Evolutionary conservation across 2,329 filamentous ascomycete genomes (phyloP), one percentile per base, ranked within the genome.

Genomic region (Fusarium xylarioides): DNA sequence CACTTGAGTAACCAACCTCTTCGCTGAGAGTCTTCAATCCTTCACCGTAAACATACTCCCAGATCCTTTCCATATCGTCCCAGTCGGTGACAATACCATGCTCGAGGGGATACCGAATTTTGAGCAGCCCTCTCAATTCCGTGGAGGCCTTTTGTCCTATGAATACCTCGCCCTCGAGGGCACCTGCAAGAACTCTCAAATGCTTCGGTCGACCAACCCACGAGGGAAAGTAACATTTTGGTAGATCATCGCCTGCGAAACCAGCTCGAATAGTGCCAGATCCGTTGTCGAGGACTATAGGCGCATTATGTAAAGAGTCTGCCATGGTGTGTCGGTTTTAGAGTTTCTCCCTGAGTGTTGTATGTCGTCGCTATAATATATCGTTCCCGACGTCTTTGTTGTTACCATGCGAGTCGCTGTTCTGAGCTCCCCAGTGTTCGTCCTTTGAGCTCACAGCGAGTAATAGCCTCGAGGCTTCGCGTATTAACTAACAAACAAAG

Each of bases 21-120:
- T 99, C 96, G 83, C 95, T 98, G 80, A 98, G 88, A 55, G 95
- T 97, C 86, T 98, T 98, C 78, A 99, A 83, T 73, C 97, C 96
- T 80, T 98, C 95, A 65, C 93, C 93, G 82, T 98, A 99, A 59
- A 99, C 95, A 80, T 97, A 96, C 79, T 97, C 93, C 96, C 96
- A 99, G 84, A 99, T 99, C 85, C 94, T 91, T 86, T 99, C 96
- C 96, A 99, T 99, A 81, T 99, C 96, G 81, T 98, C 96, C 96
- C 96, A 99, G 83, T 99, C 95, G 76, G 96, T 99, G 72, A 99
- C 96, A 79, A 99, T 97, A 77, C 96, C 96, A 82, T 99, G 96
- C 85, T 98, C 96, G 62, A 99, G 86, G 49, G 96, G 96, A 81
- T 98, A 98, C 74, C 91, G 89, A 78, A 99, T 98, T 89, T 98